Evolutionary conservation across 768 basidiomycete species (phyloP).

Genomic region (Lactarius hatsudake): DNA sequence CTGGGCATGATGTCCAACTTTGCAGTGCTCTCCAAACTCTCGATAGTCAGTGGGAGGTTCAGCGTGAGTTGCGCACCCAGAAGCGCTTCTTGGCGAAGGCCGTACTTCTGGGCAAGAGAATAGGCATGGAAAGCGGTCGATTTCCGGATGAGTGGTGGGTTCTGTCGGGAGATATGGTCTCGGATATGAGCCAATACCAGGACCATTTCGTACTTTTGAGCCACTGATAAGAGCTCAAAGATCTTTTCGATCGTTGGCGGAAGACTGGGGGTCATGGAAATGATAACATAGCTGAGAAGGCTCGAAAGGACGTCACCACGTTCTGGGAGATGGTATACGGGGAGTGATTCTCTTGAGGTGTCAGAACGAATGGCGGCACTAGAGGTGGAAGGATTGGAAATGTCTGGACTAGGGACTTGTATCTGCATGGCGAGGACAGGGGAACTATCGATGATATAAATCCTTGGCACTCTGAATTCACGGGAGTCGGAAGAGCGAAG

Average conservation of each 20-base stretch:
- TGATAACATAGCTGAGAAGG: constrained; percentile 17
- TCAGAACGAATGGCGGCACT: not conserved
- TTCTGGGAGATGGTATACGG: constrained; percentile 8
- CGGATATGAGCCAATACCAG: constrained; percentile 5
- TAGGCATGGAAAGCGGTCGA: constrained; percentile 10
- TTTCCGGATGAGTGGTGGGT: constrained; percentile 11
- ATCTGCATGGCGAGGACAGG: constrained; percentile 29
- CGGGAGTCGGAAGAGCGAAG: constrained; percentile 6
- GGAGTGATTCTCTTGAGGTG: not conserved
- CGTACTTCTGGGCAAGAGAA: constrained; percentile 5
- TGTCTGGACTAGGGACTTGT: not conserved
- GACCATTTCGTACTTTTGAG: constrained; percentile 15
- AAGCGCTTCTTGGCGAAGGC: constrained; percentile 12
- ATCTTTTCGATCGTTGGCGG: constrained; percentile 5
- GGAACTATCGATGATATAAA: constrained; percentile 17
- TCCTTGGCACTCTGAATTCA: constrained; percentile 13
- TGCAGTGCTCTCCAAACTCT: constrained; percentile 2
- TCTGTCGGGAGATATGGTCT: not conserved
- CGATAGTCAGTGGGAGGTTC: not conserved
- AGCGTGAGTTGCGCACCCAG: constrained; percentile 10
- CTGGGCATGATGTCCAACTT: constrained; percentile 7
- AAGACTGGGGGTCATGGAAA: constrained; percentile 5
- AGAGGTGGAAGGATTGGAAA: not conserved
- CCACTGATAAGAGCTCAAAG: constrained; percentile 10
- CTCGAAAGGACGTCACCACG: constrained; percentile 9